phyloP scores from a whole-genome alignment of 1,284 basidiomycete species.

The Boletus austroedulis region DNA sequence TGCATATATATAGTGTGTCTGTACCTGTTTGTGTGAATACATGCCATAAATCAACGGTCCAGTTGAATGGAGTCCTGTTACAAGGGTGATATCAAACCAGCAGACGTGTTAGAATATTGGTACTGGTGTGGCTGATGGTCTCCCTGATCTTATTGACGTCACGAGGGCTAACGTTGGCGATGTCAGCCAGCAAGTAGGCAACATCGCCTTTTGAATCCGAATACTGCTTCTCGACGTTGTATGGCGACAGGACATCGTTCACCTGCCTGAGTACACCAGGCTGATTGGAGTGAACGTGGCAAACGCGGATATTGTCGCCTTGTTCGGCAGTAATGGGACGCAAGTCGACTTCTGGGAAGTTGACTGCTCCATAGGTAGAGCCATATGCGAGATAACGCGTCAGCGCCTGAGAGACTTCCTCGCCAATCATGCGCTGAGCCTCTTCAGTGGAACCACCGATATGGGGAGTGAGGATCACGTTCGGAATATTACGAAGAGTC shows the following conservation, averaged over 20 bases:
- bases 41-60: conserved; percentile 12
- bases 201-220: conserved; percentile 95
- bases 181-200: conserved; percentile 96
- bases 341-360: conserved; percentile 98
- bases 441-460: conserved; percentile 99
- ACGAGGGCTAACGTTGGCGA: conserved; percentile 81
- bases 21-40: conserved; percentile 7
- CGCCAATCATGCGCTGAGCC: conserved; percentile 96
- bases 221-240: conserved; percentile 99
- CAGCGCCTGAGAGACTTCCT: conserved; percentile 87
- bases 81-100: conserved; percentile 50
- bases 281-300: conserved; percentile 96
- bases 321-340: conserved; percentile 88
- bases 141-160: conserved; percentile 85
- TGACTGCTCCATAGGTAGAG: conserved; percentile 88
- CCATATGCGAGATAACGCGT: conserved; percentile 92
- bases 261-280: conserved; percentile 95
- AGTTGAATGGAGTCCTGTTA: conserved; percentile 34
- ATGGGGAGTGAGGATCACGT: conserved; percentile 95
- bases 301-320: conserved; percentile 81
- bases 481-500: conserved; percentile 70
- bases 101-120: conserved; percentile 87
- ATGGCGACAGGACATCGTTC: conserved; percentile 89
- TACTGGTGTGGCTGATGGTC: conserved; percentile 75
- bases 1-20: background rate